Percentiles rank a stretch among this genome's conserved stretches.
Evolutionary conservation across 2,329 filamentous ascomycete genomes (phyloP).

Genomic region (Scedosporium dehoogii): DNA sequence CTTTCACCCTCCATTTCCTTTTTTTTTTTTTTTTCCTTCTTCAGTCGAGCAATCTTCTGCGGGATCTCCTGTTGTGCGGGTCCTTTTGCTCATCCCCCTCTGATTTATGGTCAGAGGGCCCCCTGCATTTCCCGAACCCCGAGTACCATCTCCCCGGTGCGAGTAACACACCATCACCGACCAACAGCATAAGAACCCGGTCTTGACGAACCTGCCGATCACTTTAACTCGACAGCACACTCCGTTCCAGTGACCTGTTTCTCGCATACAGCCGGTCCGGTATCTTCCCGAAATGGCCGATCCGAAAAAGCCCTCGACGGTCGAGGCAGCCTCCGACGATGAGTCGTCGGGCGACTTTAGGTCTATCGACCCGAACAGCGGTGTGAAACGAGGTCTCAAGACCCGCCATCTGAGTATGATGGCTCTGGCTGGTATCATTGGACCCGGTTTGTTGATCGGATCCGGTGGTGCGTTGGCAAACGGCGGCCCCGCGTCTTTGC

Average conservation of each 20-base stretch:
- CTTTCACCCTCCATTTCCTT: too few relatives aligned
- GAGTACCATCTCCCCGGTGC: background rate
- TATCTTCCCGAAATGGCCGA: background rate
- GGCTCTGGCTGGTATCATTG: conserved; percentile 50
- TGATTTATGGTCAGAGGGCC: background rate
- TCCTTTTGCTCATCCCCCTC: background rate
- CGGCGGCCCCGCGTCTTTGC: conserved; percentile 60
- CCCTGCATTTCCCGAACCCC: background rate
- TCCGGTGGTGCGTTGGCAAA: conserved; percentile 57
- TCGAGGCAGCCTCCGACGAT: conserved; percentile 20
- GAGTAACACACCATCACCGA: background rate
- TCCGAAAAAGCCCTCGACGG: background rate
- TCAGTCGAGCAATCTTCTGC: too few relatives aligned
- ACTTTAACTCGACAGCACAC: background rate
- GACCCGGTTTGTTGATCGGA: conserved; percentile 63
- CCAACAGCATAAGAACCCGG: background rate
- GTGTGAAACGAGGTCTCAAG: conserved; percentile 60
- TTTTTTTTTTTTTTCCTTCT: too few relatives aligned
- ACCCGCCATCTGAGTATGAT: conserved; percentile 59
- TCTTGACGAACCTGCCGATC: background rate
- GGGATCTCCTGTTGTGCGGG: too few relatives aligned
- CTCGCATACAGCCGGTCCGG: background rate
- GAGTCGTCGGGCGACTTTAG: conserved; percentile 28
- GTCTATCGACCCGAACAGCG: conserved; percentile 48
- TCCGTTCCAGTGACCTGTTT: background rate